phyloP scores from a whole-genome alignment of 164 flowering plant genomes.

The Nymphaea thermarum region DNA sequence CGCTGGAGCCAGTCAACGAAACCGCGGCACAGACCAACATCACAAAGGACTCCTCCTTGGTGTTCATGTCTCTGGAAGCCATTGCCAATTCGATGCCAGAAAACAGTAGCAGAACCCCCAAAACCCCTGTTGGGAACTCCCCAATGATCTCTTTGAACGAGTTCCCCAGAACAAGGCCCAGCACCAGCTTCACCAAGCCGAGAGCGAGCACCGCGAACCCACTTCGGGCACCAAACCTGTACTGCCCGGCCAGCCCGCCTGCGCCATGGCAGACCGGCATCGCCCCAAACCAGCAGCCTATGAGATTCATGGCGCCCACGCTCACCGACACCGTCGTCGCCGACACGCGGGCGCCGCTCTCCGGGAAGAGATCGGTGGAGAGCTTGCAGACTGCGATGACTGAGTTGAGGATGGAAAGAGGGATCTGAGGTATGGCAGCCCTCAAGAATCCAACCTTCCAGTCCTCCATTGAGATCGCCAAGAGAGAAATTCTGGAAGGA shows the following conservation, averaged over 20 bases:
- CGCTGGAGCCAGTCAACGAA: slow-evolving; percentile 74
- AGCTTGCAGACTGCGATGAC: slow-evolving; percentile 84
- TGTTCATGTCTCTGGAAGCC: slow-evolving; percentile 72
- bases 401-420: slow-evolving; percentile 60
- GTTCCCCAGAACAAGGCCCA: slow-evolving; percentile 65
- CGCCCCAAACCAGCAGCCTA: slow-evolving; percentile 89
- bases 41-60: slow-evolving; percentile 75
- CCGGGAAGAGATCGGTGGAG: slow-evolving; percentile 65
- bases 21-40: slow-evolving; percentile 82
- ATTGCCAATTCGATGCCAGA: slow-evolving; percentile 84
- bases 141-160: slow-evolving; percentile 58
- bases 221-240: slow-evolving; percentile 67
- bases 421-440: slow-evolving; percentile 82
- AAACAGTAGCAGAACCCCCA: slow-evolving; percentile 68
- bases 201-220: slow-evolving; percentile 57
- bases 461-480: slow-evolving; percentile 58
- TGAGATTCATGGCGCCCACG: slow-evolving; percentile 67
- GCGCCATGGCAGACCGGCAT: slow-evolving; percentile 92
- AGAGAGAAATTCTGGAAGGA: slow-evolving; percentile 39
- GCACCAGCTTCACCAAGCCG: slow-evolving; percentile 51
- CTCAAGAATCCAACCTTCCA: slow-evolving; percentile 68
- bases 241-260: slow-evolving; percentile 81
- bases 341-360: slow-evolving; percentile 30
- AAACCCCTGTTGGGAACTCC: slow-evolving; percentile 60
- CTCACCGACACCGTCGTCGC: slow-evolving; percentile 58